Base-by-base conservation (phyloP, 2,329 filamentous ascomycete species). In the Stachybotrys chlorohalonatus region DNA sequence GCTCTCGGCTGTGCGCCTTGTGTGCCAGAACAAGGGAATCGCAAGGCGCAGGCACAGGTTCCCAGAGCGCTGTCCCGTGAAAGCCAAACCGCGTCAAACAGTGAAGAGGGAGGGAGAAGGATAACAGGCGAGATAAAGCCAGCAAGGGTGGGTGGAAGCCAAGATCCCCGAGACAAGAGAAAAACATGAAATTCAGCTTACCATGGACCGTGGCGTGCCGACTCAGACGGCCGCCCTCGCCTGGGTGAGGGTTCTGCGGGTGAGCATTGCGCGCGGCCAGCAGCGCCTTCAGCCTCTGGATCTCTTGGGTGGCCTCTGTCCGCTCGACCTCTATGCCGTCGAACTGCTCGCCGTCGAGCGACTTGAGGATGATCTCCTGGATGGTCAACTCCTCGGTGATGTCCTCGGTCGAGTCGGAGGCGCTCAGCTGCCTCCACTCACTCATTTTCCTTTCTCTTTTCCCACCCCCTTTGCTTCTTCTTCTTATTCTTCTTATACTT, bases 311-410 rank as follows among this genome's bases (percentile, higher is more conserved):
- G 39, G 63, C 62, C 52, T 65, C 62, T 11, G 52, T 51, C 15
- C 68, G 63, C 58, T 68, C 65, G 13, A 60, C 55, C 36, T 71
- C 68, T 42, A 64, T 66, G 15, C 61, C 67, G 6, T 65, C 62
- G 53, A 62, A 64, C 7, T 56, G 53, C 39, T 60, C 60, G 30
- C 53, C 57, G 17, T 57, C 46, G n/a, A 80, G 68, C 2, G 75
- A 78, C 7, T 62, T 58, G 3, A 79, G 65, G 17, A 79, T 68
- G 52, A 73, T 72, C 50, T 65, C 65, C 56, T 77, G 71, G 17
- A 77, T 66, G 36, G 60, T 65, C 56, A 79, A 62, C 54, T 78
- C 75, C 51, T 76, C 72, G 32, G 60, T 66, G 56, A 79, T 62
- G 53, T 78, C 75, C 49, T 76, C 72, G 16, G 58, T 59, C 17